Conservation (phyloP, 2,329 filamentous ascomycete genomes). For the Lasiodiplodia citricola region DNA sequence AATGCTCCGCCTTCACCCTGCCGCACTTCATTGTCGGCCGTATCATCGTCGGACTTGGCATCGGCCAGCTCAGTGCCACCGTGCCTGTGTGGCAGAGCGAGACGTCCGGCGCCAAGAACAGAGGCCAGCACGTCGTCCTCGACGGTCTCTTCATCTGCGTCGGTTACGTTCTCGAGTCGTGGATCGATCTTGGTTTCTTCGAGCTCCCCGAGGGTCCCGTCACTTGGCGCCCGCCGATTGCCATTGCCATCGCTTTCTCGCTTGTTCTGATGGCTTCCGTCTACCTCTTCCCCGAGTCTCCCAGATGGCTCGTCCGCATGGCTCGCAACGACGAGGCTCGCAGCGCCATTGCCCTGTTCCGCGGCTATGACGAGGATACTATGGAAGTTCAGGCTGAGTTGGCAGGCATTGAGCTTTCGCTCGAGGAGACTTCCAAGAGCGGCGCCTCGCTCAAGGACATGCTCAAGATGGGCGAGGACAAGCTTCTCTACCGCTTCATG, state of each 20-base stretch:
- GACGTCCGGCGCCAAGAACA: constrained; percentile 45
- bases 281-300: constrained; percentile 47
- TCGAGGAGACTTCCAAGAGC: constrained; percentile 49
- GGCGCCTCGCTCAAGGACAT: constrained; percentile 50
- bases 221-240: constrained; percentile 53
- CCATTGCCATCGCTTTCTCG: constrained; percentile 35
- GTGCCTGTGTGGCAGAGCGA: constrained; percentile 56
- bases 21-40: constrained; percentile 54
- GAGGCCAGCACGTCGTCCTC: constrained; percentile 48
- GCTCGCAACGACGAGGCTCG: constrained; percentile 61
- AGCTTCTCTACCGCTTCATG: constrained; percentile 57
- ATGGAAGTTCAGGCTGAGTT: constrained; percentile 51
- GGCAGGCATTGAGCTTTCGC: constrained; percentile 54
- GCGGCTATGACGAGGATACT: constrained; percentile 45
- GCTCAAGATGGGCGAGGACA: constrained; percentile 57
- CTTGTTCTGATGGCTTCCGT: constrained; percentile 37
- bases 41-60: constrained; percentile 51
- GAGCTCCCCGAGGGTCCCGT: constrained; percentile 43
- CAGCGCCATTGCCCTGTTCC: constrained; percentile 46
- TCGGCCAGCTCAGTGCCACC: constrained; percentile 51
- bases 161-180: constrained; percentile 53
- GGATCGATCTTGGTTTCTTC: constrained; percentile 55
- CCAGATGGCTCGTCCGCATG: constrained; percentile 59
- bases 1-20: constrained; percentile 53
- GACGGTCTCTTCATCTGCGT: constrained; percentile 55